Evolutionary conservation across 768 basidiomycete genomes (phyloP), one percentile per base, ranked within the genome.

Genomic region (Leccinum obscurum): DNA sequence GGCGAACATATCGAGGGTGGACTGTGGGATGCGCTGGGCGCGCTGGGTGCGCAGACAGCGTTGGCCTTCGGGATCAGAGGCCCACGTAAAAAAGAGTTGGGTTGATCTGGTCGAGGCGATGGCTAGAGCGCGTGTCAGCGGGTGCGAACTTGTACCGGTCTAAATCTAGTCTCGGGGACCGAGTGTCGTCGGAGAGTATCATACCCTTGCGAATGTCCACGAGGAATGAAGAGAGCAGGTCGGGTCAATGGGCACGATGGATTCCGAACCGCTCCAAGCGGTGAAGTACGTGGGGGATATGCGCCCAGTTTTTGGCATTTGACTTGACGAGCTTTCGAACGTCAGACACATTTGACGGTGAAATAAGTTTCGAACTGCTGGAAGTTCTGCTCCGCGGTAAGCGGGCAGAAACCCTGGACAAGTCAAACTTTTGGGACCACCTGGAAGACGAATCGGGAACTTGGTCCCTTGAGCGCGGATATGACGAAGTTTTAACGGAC

Each of bases 41-140:
- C 62, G n/a, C n/a, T n/a, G n/a, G n/a, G n/a, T n/a, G n/a, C n/a
- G 56, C 32, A 80, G 68, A 37, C 66, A 56, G 17, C 59, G 57
- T 57, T 70, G 61, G 58, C 66, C 63, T 22, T 65, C 60, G 10
- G 76, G 76, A 51, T 77, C 68, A 4, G 78, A 70, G 4, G 79
- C 83, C 88, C 87, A 89, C 35, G 76, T 69, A 66, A 80, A 86
- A 62, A 89, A 80, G 26, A 84, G 75, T 28, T 78, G 80, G 51
- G 80, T 83, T 78, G n/a, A 81, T 76, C 60, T 76, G 69, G 61
- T 86, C 84, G n/a, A 79, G 64, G n/a, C 71, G 65, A 20, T 72
- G 67, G 9, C 20, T 57, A 11, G 60, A 66, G 22, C 66, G 48
- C 11, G 64, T 58, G 28, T 78, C 70, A 5, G 74, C 56, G 11